A percentile compares a stretch with the other conserved stretches of the same genome.
Conservation (phyloP, 495 filamentous ascomycete species). For the Penicillium roqueforti region DNA sequence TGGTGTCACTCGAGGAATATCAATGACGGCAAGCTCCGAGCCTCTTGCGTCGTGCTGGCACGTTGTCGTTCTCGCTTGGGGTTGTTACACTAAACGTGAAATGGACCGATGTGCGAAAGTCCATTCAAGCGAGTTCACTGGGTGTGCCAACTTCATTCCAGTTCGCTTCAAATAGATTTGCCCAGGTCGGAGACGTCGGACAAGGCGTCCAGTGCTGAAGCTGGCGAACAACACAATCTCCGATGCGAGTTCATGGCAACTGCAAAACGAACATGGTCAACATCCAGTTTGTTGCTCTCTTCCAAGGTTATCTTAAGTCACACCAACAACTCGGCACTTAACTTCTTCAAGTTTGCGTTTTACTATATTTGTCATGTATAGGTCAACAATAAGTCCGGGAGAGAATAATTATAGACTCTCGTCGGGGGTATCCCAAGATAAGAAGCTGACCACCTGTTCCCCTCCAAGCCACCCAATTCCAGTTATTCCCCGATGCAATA, state of each 20-base stretch:
- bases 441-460: conserved; percentile 2
- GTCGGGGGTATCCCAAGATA: background rate
- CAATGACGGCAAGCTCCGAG: conserved; percentile 25
- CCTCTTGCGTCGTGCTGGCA: conserved; percentile 1
- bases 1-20: conserved; percentile 1
- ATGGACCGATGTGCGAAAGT: conserved; percentile 22
- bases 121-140: conserved; percentile 19
- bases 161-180: background rate
- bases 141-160: conserved; percentile 4
- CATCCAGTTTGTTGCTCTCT: background rate
- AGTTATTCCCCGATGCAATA: background rate
- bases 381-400: conserved; percentile 1
- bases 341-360: background rate
- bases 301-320: background rate
- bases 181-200: conserved; percentile 10
- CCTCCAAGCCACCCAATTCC: background rate
- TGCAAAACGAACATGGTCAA: background rate
- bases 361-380: background rate
- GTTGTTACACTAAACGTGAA: conserved; percentile 24
- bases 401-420: background rate
- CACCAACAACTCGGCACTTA: background rate
- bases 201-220: conserved; percentile 21
- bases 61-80: background rate
- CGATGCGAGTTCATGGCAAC: background rate
- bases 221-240: conserved; percentile 4